Conservation (phyloP, 345 rosid species). For the Gynandropsis gynandra region DNA sequence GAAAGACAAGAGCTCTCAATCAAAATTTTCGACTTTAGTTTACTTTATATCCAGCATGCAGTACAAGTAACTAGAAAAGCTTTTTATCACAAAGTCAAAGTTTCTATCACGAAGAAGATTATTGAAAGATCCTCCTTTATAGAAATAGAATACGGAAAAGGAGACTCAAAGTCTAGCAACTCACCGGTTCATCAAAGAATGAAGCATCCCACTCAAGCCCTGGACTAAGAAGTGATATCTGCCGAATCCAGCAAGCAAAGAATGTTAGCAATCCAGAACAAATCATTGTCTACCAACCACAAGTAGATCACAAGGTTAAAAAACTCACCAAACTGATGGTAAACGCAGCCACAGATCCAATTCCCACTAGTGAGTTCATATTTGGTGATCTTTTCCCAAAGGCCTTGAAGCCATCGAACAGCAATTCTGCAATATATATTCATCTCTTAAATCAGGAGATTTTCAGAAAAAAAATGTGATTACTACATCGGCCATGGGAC, state of each 20-base stretch:
- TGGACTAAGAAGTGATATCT: conserved; percentile 83
- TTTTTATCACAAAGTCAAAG: not conserved
- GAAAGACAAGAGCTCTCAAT: conserved; percentile 41
- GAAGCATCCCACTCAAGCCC: conserved; percentile 87
- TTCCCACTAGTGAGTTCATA: conserved; percentile 95
- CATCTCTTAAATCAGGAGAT: conserved; percentile 8
- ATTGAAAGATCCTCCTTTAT: not conserved
- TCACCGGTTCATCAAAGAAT: conserved; percentile 97
- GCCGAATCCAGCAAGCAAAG: conserved; percentile 19
- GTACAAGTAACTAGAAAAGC: not conserved
- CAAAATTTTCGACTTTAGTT: conserved; percentile 29
- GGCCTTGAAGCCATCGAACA: conserved; percentile 75
- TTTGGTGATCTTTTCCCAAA: conserved; percentile 82
- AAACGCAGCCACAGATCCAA: conserved; percentile 81
- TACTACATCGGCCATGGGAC: conserved; percentile 4
- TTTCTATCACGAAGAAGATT: not conserved
- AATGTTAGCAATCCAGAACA: conserved; percentile 7
- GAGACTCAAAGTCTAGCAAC: conserved; percentile 36
- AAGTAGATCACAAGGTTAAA: conserved; percentile 10
- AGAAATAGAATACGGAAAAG: conserved; percentile 8
- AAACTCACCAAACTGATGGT: conserved; percentile 66
- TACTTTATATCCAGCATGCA: conserved; percentile 4
- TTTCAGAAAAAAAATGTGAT: conserved; percentile 12
- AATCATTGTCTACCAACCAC: conserved; percentile 1
- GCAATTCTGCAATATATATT: conserved; percentile 46